Evolutionary conservation across 805 yeast genomes (phyloP).

Genomic region (Candida vartiovaarae): DNA sequence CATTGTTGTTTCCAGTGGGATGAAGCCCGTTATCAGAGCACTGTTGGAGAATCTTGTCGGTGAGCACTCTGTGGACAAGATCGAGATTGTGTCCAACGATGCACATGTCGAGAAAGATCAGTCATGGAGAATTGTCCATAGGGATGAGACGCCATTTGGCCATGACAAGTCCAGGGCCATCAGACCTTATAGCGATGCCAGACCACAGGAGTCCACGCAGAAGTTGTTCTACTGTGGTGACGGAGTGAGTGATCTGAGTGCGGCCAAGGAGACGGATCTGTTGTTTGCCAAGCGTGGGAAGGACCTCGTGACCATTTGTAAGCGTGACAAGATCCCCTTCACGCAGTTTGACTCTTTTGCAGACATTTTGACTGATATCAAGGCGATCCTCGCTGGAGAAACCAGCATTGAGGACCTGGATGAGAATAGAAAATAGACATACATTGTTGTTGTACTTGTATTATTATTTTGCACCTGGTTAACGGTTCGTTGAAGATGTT

Average conservation of each 20-base stretch:
- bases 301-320: conserved; percentile 82
- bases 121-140: conserved; percentile 78
- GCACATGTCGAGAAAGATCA: conserved; percentile 50
- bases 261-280: conserved; percentile 91
- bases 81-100: conserved; percentile 78
- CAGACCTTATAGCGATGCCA: conserved; percentile 31
- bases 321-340: conserved; percentile 73
- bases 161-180: conserved; percentile 91
- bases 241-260: conserved; percentile 92
- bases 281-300: conserved; percentile 90
- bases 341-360: conserved; percentile 71
- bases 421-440: conserved; percentile 21
- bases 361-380: conserved; percentile 63
- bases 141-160: conserved; percentile 84
- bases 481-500: too few species aligned
- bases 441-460: neutral
- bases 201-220: conserved; percentile 39
- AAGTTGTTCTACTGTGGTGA: conserved; percentile 91
- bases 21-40: conserved; percentile 85
- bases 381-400: conserved; percentile 42
- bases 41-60: conserved; percentile 72
- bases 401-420: conserved; percentile 29
- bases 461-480: too few species aligned
- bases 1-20: conserved; percentile 85
- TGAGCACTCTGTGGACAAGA: conserved; percentile 58